These are phyloP conservation scores for Capillidium heterosporum DNA, from an alignment of 371 early-diverging fungal genomes.

Conservation along the genomic window DNA sequence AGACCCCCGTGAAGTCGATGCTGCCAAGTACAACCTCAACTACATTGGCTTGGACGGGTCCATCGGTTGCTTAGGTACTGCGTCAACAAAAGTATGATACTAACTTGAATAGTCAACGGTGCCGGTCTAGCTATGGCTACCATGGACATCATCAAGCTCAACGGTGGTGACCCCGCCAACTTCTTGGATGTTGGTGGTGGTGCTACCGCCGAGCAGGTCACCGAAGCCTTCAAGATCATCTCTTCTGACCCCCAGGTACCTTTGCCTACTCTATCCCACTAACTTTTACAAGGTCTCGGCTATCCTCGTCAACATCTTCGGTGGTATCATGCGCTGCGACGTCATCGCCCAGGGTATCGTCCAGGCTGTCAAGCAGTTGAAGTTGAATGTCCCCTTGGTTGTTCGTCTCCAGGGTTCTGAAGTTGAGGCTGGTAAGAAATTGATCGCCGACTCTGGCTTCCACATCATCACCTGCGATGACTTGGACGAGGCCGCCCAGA, in stretches of 20 bases:
- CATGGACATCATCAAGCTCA: constrained; percentile 97
- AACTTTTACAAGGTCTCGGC: constrained; percentile 33
- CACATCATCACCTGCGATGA: constrained; percentile 85
- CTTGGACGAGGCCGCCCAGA: constrained; percentile 85
- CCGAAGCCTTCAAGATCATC: constrained; percentile 97
- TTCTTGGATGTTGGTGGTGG: constrained; percentile 97
- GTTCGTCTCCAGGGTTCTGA: constrained; percentile 90
- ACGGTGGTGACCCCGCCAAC: constrained; percentile 98
- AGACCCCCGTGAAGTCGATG: constrained; percentile 92
- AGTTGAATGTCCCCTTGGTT: constrained; percentile 81
- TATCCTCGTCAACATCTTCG: constrained; percentile 97
- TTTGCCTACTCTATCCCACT: not conserved
- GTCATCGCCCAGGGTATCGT: constrained; percentile 96
- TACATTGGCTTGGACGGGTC: constrained; percentile 96
- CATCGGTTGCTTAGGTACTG: constrained; percentile 39
- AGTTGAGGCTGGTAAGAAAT: constrained; percentile 69
- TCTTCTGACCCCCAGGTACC: constrained; percentile 70
- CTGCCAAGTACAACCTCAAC: constrained; percentile 91
- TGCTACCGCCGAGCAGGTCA: constrained; percentile 88
- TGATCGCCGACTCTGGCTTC: constrained; percentile 79
- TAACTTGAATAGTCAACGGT: constrained; percentile 60
- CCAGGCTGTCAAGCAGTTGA: constrained; percentile 77
- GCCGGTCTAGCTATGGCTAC: constrained; percentile 99
- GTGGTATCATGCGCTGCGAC: constrained; percentile 98
- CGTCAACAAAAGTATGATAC: not conserved